Base-by-base conservation (phyloP, 352 stramenopile species). In the Pythium dissotocum region DNA sequence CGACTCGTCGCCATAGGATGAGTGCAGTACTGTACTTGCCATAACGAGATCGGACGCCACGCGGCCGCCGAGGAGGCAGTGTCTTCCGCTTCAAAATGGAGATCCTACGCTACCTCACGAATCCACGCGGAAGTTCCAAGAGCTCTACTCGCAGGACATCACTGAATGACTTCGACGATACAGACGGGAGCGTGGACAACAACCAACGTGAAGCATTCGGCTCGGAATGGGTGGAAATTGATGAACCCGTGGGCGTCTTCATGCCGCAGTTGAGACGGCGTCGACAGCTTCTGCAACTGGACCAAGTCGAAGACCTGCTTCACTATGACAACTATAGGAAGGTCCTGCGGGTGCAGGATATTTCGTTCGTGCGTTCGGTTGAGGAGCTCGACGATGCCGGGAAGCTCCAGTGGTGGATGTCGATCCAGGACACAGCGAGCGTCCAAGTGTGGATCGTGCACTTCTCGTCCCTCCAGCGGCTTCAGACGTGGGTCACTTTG, bases 391-490 rank as follows among this genome's bases (percentile, higher is more conserved):
- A 77, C 28, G 56, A 72, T 14, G 48, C 61, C 4, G 71, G 78
- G 2, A 14, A 26, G 3, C 66, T 57, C 8, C 79, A 77, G 54
- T 88, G 78, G 81, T 91, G 79, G 82, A 91, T 89, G 82, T 80
- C 80, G 16, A 67, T 93, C 2, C 81, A 90, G 54, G 82, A 93
- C 52, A 58, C 81, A 7, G 69, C 59, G 13, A 70, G 63, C 4
- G 55, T 83, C n/a, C 82, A 91, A 69, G 75, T 87, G 28, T 93
- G 82, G 83, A 71, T 89, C 40, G 44, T 93, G 4, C 69, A 87
- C 71, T 93, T 90, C 30, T 53, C 77, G 18, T 85, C 79, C 0
- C 61, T 77, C 1, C 53, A 70, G 30, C 71, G 72, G 18, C 63
- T 91, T 12, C 51, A 72, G 48, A 61, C 56, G 6, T 93, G 82